Percentiles rank a stretch among this genome's conserved stretches.
These are phyloP conservation scores for Acer campestre DNA, from an alignment of 345 rosid genomes.

Conservation along the genomic window DNA sequence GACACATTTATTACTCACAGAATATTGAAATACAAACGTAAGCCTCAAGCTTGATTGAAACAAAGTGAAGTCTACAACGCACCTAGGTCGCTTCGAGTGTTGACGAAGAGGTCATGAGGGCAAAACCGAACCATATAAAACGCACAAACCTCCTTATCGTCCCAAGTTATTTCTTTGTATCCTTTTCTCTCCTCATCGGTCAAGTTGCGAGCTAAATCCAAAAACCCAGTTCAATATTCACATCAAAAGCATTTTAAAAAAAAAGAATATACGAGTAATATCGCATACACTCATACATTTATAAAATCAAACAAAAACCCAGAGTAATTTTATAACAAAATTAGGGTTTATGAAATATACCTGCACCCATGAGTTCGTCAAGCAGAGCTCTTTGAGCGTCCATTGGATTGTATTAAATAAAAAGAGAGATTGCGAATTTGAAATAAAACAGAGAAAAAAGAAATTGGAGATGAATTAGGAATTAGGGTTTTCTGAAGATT, in stretches of 20 bases:
- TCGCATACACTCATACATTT: neutral
- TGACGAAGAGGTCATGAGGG: constrained; percentile 97
- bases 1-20: neutral
- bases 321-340: neutral
- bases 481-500: neutral
- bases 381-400: constrained; percentile 96
- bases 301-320: neutral
- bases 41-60: neutral
- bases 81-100: constrained; percentile 98
- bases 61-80: constrained; percentile 19
- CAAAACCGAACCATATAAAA: constrained; percentile 97
- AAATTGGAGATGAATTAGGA: neutral
- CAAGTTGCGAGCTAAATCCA: constrained; percentile 71
- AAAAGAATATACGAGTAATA: neutral
- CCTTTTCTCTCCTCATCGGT: constrained; percentile 90
- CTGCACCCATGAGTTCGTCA: constrained; percentile 98
- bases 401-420: constrained; percentile 36
- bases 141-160: constrained; percentile 90
- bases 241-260: neutral
- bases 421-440: neutral
- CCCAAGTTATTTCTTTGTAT: constrained; percentile 83
- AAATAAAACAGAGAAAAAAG: neutral
- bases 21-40: neutral
- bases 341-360: constrained; percentile 32
- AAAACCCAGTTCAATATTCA: neutral